Percentiles rank a stretch among this genome's conserved stretches.
These are phyloP conservation scores for Dendrobium nobile DNA, from an alignment of 106 monocot species.

Conservation along the genomic window DNA sequence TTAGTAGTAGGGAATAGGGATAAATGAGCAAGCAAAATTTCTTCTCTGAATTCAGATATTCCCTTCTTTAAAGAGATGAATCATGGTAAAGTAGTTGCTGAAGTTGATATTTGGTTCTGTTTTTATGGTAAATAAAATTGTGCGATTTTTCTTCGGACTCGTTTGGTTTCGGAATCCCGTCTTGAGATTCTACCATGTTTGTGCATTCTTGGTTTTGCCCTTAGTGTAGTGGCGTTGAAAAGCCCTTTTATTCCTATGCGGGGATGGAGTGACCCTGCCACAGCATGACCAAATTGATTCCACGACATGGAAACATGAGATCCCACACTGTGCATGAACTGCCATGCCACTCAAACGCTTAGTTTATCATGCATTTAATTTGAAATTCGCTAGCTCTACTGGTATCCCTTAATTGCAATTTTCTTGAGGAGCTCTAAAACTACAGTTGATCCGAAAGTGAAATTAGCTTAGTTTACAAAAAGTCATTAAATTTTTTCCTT, in stretches of 20 bases:
- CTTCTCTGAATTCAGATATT: neutral
- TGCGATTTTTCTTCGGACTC: neutral
- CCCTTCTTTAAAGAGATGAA: neutral
- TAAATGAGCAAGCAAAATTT: neutral
- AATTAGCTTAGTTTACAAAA: neutral
- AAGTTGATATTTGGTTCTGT: neutral
- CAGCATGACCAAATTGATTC: neutral
- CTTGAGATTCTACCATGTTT: neutral
- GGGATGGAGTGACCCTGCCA: neutral
- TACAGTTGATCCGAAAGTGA: neutral
- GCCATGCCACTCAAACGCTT: neutral
- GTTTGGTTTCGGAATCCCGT: neutral
- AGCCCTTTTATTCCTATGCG: neutral
- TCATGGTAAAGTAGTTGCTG: neutral
- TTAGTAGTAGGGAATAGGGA: neutral
- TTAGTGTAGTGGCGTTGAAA: neutral
- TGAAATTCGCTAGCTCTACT: neutral
- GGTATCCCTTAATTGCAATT: neutral
- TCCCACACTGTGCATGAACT: neutral
- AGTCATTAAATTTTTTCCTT: neutral
- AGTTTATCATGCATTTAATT: neutral
- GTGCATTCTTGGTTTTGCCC: neutral
- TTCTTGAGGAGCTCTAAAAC: neutral
- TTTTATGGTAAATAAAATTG: conserved; percentile 4
- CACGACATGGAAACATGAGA: neutral